Evolutionary conservation across 176 grass and related monocot genomes (phyloP).

Genomic region (Phoenix roebelenii): DNA sequence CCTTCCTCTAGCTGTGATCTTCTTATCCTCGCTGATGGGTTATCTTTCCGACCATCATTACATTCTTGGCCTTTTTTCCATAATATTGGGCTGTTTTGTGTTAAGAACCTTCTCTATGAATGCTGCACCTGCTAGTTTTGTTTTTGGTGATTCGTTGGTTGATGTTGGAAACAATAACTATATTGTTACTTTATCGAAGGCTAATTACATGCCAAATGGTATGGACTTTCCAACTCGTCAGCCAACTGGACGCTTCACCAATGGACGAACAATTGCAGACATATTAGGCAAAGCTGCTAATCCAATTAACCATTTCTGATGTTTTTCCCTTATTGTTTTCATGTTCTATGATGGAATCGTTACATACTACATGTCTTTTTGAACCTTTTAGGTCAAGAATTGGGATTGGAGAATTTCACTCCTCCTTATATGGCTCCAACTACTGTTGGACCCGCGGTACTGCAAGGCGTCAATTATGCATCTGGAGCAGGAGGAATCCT

Average conservation of each 20-base stretch:
- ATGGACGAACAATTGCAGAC: slow-evolving; percentile 66
- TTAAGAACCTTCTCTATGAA: neutral
- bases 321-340: no score
- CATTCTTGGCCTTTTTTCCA: neutral
- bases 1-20: no score
- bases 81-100: slow-evolving; percentile 22
- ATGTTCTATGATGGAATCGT: no score
- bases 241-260: slow-evolving; percentile 67
- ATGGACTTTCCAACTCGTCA: slow-evolving; percentile 48
- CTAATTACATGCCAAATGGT: slow-evolving; percentile 58
- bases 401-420: slow-evolving; percentile 36
- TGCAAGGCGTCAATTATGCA: slow-evolving; percentile 78
- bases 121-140: slow-evolving; percentile 33
- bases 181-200: slow-evolving; percentile 52
- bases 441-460: slow-evolving; percentile 34
- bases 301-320: neutral
- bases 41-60: slow-evolving; percentile 7
- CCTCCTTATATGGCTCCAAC: slow-evolving; percentile 61
- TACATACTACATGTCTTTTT: neutral
- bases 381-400: slow-evolving; percentile 37
- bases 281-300: slow-evolving; percentile 36
- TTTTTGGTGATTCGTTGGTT: slow-evolving; percentile 80
- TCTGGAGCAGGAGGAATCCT: slow-evolving; percentile 84
- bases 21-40: neutral
- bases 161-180: slow-evolving; percentile 92